Base-by-base conservation (phyloP, 2,329 filamentous ascomycete species). In the Phialophora macrospora region DNA sequence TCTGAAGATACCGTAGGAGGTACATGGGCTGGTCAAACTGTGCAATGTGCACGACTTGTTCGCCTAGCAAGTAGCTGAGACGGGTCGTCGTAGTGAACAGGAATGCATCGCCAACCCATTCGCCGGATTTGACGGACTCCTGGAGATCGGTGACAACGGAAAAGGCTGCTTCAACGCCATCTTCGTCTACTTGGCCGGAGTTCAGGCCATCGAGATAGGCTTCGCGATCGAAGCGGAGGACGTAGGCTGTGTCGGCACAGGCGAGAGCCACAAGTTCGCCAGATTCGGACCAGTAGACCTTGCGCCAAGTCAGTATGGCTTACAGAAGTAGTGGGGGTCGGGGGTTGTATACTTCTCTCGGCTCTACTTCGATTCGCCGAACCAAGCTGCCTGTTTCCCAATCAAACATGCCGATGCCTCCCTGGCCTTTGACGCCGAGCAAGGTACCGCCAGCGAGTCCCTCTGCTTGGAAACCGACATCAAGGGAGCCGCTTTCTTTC, bases 31-130 rank as follows among this genome's bases (percentile, higher is more conserved):
- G 90, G 79, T 99, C 95, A 74, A 97, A 98, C 80, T 98, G 94
- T 12, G 93, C 95, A 71, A 99, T 91, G 3, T 94, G 97, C 83
- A 98, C 97, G 14, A 93, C 96, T 81, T 98, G 93, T 80, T 98
- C 95, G 71, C 95, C 95, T 14, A 99, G 94, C 24, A 99, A 87
- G 81, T 98, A 98, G 83, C 98, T 98, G 66, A 99, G 84, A 83
- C 98, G 97, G 9, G 93, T 96, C 77, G 86, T 91, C 84, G 96
- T 98, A 62, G 95, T 97, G 85, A 98, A 99, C 77, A 98, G 93
- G 84, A 99, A 97, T 82, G 94, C 97, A 81, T 99, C 95, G 68
- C 95, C 95, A 64, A 99, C 91, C 95, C 95, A 99, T 81, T 96
- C 91, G 72, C 94, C 95, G 22, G 94, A 97, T 70, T 92, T 90